phyloP scores from a whole-genome alignment of 202 grass and related monocot genomes.

The Brachypodium distachyon region DNA sequence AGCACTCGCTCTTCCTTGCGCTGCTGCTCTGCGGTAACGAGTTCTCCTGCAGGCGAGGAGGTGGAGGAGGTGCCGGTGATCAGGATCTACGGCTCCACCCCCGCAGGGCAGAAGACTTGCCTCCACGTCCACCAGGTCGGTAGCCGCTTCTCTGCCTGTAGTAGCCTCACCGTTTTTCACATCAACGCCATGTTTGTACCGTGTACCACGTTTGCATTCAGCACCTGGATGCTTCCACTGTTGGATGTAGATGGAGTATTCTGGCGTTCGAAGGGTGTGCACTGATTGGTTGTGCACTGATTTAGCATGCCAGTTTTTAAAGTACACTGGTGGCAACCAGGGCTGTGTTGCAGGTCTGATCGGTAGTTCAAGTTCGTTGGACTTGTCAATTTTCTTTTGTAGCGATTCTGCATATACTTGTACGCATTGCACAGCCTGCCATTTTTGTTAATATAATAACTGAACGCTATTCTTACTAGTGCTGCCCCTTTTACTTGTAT shows the following conservation, averaged over 20 bases:
- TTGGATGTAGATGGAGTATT: not conserved
- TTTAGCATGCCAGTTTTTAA: not conserved
- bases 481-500: not conserved
- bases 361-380: not conserved
- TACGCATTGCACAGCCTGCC: not conserved
- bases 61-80: conserved; percentile 72
- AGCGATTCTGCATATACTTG: not conserved
- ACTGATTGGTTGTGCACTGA: too few relatives aligned
- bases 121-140: conserved; percentile 82
- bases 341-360: not conserved
- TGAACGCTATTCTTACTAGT: not conserved
- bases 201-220: too few relatives aligned
- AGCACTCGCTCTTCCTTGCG: too few relatives aligned
- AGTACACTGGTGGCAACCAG: not conserved
- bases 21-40: not conserved
- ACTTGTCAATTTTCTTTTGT: not conserved
- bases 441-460: not conserved
- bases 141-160: not conserved
- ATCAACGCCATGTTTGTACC: not conserved
- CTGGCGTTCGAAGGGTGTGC: not conserved
- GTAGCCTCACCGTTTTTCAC: not conserved
- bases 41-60: conserved; percentile 32
- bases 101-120: conserved; percentile 83
- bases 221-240: not conserved
- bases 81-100: conserved; percentile 91